Evolutionary conservation across 2,329 filamentous ascomycete species (phyloP).

Genomic region (Trematosphaeria pertusa): DNA sequence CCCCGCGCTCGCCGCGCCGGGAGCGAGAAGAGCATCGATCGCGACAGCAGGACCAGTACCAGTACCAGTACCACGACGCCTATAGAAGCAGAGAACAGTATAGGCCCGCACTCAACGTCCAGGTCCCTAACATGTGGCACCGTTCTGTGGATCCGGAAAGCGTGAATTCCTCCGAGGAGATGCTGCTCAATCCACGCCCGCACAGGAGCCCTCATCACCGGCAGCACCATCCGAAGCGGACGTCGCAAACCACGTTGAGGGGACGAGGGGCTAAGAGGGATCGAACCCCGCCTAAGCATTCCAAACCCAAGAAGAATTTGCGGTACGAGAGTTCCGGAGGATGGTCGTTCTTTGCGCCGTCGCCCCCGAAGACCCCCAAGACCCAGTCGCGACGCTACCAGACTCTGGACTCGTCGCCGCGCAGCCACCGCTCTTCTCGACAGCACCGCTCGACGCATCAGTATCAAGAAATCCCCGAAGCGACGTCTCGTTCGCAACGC

Average conservation of each 20-base stretch:
- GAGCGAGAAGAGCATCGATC: constrained; percentile 29
- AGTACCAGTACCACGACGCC: constrained; percentile 22
- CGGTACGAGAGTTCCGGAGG: constrained; percentile 31
- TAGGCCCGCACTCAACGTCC: constrained; percentile 30
- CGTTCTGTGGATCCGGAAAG: constrained; percentile 32
- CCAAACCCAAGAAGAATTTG: constrained; percentile 39
- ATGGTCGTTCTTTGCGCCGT: constrained; percentile 40
- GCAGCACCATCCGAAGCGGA: constrained; percentile 42
- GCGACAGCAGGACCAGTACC: constrained; percentile 18
- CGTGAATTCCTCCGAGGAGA: constrained; percentile 42
- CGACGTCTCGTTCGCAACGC: constrained; percentile 31
- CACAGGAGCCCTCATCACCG: constrained; percentile 38
- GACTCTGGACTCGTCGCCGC: constrained; percentile 36
- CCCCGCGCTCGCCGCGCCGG: constrained; percentile 31
- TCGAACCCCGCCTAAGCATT: no score
- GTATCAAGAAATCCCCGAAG: constrained; percentile 18
- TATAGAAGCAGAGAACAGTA: constrained; percentile 26
- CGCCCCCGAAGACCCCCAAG: constrained; percentile 38
- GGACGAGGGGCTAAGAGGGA: constrained; percentile 46
- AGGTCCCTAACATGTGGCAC: constrained; percentile 39
- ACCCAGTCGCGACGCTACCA: constrained; percentile 28
- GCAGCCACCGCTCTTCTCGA: constrained; percentile 36
- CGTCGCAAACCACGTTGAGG: constrained; percentile 42
- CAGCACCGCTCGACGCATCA: constrained; percentile 26
- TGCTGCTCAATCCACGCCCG: constrained; percentile 45